A percentile compares a stretch with the other conserved stretches of the same genome.
Conservation (phyloP, 2,329 filamentous ascomycete genomes). For the Ophiostoma perfectum region DNA sequence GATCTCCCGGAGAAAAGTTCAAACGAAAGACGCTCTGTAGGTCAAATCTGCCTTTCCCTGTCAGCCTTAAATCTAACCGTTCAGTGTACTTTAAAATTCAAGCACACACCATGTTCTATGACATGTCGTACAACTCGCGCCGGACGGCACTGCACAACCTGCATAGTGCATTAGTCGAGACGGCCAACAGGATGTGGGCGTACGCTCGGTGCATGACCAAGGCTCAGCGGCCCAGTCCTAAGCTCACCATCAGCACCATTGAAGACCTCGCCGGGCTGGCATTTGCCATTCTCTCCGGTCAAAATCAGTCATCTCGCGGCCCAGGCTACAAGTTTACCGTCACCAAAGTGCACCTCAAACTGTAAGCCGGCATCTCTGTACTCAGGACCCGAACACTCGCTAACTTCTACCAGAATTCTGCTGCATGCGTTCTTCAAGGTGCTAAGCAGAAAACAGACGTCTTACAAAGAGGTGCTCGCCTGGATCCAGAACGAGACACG, state of each 20-base stretch:
- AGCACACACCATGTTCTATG: slow-evolving; percentile 76
- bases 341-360: slow-evolving; percentile 49
- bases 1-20: slow-evolving; percentile 69
- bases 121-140: slow-evolving; percentile 69
- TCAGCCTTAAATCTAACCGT: not conserved
- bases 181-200: slow-evolving; percentile 68
- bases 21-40: slow-evolving; percentile 63
- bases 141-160: slow-evolving; percentile 68
- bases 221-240: slow-evolving; percentile 49
- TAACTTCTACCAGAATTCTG: slow-evolving; percentile 51
- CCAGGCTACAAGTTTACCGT: slow-evolving; percentile 55
- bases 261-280: slow-evolving; percentile 60
- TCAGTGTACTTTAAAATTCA: slow-evolving; percentile 70
- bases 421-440: slow-evolving; percentile 65
- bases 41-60: not conserved
- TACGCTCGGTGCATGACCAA: slow-evolving; percentile 55
- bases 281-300: slow-evolving; percentile 57
- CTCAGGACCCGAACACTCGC: not conserved
- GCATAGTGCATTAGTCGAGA: slow-evolving; percentile 67
- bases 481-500: slow-evolving; percentile 58
- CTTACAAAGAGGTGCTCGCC: slow-evolving; percentile 55
- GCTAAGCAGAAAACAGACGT: slow-evolving; percentile 65
- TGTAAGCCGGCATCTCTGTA: not conserved
- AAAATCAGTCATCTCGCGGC: slow-evolving; percentile 40
- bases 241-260: slow-evolving; percentile 62